These are phyloP conservation scores for Candida frijolesensis DNA, from an alignment of 1,139 yeast species.

Conservation along the genomic window DNA sequence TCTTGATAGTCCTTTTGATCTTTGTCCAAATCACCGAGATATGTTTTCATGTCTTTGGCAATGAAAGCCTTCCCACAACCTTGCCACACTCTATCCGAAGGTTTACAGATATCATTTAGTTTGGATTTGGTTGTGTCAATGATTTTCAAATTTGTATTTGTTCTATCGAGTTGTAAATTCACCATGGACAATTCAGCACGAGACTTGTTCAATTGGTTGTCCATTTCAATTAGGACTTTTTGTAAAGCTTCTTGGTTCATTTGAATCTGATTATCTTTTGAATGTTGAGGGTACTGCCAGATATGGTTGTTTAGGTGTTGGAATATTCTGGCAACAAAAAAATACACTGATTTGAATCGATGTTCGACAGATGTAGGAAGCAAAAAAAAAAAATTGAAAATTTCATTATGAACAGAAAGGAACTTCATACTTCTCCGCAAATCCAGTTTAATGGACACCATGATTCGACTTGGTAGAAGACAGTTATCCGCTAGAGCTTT, in stretches of 20 bases:
- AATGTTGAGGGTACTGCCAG: slow-evolving; percentile 11
- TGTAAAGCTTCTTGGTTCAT: slow-evolving; percentile 56
- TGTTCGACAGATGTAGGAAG: neutral
- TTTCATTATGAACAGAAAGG: neutral
- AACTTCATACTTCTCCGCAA: neutral
- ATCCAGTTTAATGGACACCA: neutral
- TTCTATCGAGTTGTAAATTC: slow-evolving; percentile 56
- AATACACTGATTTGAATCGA: neutral
- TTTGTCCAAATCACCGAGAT: slow-evolving; percentile 47
- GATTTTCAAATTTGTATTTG: slow-evolving; percentile 59
- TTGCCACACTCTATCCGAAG: slow-evolving; percentile 68
- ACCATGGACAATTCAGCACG: slow-evolving; percentile 68
- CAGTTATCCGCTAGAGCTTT: neutral
- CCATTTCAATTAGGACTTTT: slow-evolving; percentile 61
- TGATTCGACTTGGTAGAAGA: slow-evolving; percentile 1
- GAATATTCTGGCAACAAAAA: neutral
- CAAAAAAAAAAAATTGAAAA: neutral
- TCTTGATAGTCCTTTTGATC: slow-evolving; percentile 62
- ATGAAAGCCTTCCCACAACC: slow-evolving; percentile 82
- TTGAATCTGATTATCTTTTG: slow-evolving; percentile 15
- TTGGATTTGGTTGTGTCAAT: slow-evolving; percentile 59
- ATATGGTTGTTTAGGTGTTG: neutral
- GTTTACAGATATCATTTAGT: slow-evolving; percentile 42
- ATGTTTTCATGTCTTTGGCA: slow-evolving; percentile 41
- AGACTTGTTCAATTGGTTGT: slow-evolving; percentile 58